These are phyloP conservation scores for Sporothrix euskadiensis DNA, from an alignment of 2,329 filamentous ascomycete species.

Conservation along the genomic window DNA sequence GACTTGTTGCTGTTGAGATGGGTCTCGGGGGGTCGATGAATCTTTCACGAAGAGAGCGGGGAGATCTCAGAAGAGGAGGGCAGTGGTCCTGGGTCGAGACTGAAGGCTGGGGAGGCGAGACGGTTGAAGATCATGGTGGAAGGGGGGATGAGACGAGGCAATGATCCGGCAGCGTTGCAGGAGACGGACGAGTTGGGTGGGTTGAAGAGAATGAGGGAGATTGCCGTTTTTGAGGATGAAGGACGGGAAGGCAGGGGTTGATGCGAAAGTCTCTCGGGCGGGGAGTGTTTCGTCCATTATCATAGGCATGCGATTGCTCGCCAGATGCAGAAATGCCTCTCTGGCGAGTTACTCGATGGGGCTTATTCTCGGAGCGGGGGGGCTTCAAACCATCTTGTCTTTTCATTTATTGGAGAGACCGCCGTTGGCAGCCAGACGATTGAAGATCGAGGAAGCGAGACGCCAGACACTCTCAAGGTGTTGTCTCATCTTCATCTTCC, in stretches of 20 bases:
- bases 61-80: slow-evolving; percentile 20
- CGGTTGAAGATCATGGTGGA: not conserved
- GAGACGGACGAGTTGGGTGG: slow-evolving; percentile 22
- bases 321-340: slow-evolving; percentile 39
- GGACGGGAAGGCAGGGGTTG: slow-evolving; percentile 13
- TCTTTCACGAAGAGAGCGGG: slow-evolving; percentile 28
- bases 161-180: slow-evolving; percentile 15
- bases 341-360: slow-evolving; percentile 94
- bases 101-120: slow-evolving; percentile 14
- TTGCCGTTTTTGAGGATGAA: slow-evolving; percentile 29
- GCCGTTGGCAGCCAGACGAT: not conserved
- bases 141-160: not conserved
- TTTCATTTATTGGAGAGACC: not conserved
- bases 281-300: slow-evolving; percentile 80
- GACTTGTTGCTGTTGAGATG: slow-evolving; percentile 16
- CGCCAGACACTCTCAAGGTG: slow-evolving; percentile 31
- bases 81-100: not conserved
- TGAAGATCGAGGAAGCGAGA: slow-evolving; percentile 17
- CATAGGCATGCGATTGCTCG: slow-evolving; percentile 98
- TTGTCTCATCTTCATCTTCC: not conserved
- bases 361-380: slow-evolving; percentile 99
- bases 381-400: slow-evolving; percentile 41
- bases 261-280: slow-evolving; percentile 42
- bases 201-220: not conserved
- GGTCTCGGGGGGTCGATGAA: slow-evolving; percentile 11